Conservation (phyloP, 768 basidiomycete species). For the Chalciporus chontae region DNA sequence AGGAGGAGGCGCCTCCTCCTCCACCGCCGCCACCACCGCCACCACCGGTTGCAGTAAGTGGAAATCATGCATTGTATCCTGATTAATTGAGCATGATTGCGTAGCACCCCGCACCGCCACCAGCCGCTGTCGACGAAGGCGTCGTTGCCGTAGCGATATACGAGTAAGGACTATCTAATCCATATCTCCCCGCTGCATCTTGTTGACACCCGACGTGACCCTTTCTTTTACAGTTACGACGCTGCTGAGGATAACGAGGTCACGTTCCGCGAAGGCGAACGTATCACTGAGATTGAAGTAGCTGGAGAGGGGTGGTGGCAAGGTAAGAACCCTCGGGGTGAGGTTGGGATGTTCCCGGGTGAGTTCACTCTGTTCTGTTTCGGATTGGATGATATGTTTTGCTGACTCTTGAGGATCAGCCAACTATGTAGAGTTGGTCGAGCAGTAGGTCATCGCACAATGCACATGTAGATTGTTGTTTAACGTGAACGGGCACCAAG, state of each 20-base stretch:
- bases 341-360: slow-evolving; percentile 77
- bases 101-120: slow-evolving; percentile 35
- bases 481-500: too few relatives aligned
- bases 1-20: slow-evolving; percentile 48
- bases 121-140: slow-evolving; percentile 52
- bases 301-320: slow-evolving; percentile 91
- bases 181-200: not conserved
- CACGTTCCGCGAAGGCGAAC: slow-evolving; percentile 78
- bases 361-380: slow-evolving; percentile 23
- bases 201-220: not conserved
- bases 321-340: slow-evolving; percentile 54
- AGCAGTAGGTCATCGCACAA: too few relatives aligned
- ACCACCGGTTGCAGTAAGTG: slow-evolving; percentile 40
- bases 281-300: slow-evolving; percentile 74
- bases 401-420: not conserved
- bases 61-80: slow-evolving; percentile 2
- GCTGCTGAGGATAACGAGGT: slow-evolving; percentile 92
- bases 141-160: slow-evolving; percentile 63
- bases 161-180: slow-evolving; percentile 49
- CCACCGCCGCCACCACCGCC: slow-evolving; percentile 39
- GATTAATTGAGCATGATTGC: not conserved
- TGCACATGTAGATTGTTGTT: too few relatives aligned
- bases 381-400: too few relatives aligned
- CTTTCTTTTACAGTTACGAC: slow-evolving; percentile 61
- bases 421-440: too few relatives aligned